Percentiles rank a stretch among this genome's conserved stretches.
Conservation (phyloP, 495 filamentous ascomycete genomes). For the Apiosordaria backusii region DNA sequence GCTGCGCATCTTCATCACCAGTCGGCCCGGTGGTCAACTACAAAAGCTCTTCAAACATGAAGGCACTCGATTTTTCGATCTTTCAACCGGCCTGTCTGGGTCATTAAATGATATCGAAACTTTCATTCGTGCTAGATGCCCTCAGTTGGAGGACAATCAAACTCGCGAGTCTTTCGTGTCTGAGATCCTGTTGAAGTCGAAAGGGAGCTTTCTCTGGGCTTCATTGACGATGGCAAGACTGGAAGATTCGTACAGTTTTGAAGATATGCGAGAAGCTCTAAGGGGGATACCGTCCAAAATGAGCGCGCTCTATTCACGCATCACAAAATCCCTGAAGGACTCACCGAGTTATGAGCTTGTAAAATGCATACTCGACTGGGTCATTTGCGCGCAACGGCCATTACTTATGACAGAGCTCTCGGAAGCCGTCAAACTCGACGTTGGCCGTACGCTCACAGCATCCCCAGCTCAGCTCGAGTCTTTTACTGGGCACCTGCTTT, state of each 20-base stretch:
- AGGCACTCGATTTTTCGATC: constrained; percentile 1
- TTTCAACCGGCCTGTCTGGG: constrained; percentile 5
- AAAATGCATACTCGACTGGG: constrained; percentile 17
- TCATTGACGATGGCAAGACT: constrained; percentile 17
- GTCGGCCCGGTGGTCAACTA: constrained; percentile 20
- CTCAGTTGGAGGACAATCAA: neutral
- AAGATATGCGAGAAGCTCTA: constrained; percentile 19
- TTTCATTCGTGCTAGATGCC: constrained; percentile 10
- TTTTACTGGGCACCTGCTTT: constrained; percentile 11
- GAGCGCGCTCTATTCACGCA: constrained; percentile 13
- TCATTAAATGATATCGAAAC: constrained; percentile 14
- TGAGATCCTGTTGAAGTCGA: constrained; percentile 16
- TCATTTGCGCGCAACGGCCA: constrained; percentile 13
- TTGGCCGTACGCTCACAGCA: constrained; percentile 10
- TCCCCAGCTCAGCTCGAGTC: constrained; percentile 1
- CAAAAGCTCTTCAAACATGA: constrained; percentile 7
- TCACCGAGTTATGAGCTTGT: constrained; percentile 11
- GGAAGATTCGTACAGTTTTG: constrained; percentile 16
- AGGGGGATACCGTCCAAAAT: constrained; percentile 12
- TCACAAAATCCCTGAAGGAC: constrained; percentile 3
- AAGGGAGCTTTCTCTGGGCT: constrained; percentile 24
- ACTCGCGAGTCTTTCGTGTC: constrained; percentile 9
- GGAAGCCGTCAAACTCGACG: constrained; percentile 13
- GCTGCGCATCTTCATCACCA: constrained; percentile 33
- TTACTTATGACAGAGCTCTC: constrained; percentile 6